A percentile compares a stretch with the other conserved stretches of the same genome.
Conservation (phyloP, 306 rosid genomes). For the Prunus mume region DNA sequence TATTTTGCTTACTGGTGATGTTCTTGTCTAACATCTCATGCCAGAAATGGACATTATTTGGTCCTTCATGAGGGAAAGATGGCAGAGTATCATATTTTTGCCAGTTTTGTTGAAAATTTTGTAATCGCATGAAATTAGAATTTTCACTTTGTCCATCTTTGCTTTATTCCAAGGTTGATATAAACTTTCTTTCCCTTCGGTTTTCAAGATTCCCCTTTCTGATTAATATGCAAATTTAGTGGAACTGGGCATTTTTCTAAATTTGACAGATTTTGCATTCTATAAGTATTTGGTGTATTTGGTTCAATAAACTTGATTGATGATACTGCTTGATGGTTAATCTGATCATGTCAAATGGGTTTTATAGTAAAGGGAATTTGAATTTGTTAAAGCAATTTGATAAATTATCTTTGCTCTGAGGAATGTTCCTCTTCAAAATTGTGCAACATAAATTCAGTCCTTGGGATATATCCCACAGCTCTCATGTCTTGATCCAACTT, state of each 20-base stretch:
- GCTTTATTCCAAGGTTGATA: neutral
- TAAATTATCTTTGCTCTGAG: constrained; percentile 2
- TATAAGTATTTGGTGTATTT: too few relatives aligned
- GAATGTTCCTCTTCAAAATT: constrained; percentile 6
- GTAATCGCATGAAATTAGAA: constrained; percentile 5
- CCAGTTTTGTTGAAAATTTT: neutral
- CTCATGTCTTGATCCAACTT: constrained; percentile 37
- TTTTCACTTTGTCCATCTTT: constrained; percentile 1
- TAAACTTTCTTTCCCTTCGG: neutral
- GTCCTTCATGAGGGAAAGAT: neutral
- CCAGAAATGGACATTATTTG: neutral
- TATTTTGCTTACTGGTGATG: constrained; percentile 19
- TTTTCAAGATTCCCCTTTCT: neutral
- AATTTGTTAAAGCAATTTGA: neutral
- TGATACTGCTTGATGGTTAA: neutral
- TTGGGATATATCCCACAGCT: constrained; percentile 14
- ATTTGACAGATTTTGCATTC: neutral
- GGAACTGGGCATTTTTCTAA: neutral
- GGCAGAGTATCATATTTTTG: neutral
- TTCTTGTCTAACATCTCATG: constrained; percentile 13
- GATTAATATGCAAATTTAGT: neutral
- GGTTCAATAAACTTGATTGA: too few relatives aligned
- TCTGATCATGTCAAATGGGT: neutral
- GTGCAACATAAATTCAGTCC: constrained; percentile 14
- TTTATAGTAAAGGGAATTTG: neutral